phyloP scores from a whole-genome alignment of 352 stramenopile species.

The Pythium biforme region DNA sequence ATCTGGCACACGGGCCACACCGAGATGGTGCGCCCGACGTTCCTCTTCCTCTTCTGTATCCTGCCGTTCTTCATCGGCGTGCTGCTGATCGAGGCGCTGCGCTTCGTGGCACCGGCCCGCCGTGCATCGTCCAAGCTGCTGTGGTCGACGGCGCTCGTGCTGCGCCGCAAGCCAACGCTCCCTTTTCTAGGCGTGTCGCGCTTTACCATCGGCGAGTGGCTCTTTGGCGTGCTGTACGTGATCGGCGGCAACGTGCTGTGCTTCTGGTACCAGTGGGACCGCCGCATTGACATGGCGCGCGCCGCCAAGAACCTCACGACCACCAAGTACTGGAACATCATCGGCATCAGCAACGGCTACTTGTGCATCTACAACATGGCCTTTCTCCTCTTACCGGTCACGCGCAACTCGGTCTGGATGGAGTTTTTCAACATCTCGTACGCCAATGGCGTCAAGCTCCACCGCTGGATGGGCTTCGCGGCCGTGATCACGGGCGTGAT shows the following conservation, averaged over 20 bases:
- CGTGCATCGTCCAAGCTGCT: constrained; percentile 35
- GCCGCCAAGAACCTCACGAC: constrained; percentile 35
- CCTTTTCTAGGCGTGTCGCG: constrained; percentile 41
- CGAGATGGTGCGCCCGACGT: constrained; percentile 67
- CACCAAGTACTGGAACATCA: constrained; percentile 47
- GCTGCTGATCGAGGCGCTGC: constrained; percentile 50
- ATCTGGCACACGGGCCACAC: constrained; percentile 56
- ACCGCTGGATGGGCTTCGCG: constrained; percentile 34
- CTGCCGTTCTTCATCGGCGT: constrained; percentile 55
- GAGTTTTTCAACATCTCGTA: constrained; percentile 44
- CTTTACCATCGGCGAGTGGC: constrained; percentile 53
- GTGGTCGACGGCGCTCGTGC: constrained; percentile 40
- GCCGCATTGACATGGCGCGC: constrained; percentile 22
- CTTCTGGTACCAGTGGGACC: constrained; percentile 61
- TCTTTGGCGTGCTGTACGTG: constrained; percentile 36
- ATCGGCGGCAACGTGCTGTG: constrained; percentile 58
- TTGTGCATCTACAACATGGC: constrained; percentile 73
- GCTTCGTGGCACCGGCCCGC: constrained; percentile 40
- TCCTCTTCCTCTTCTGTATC: constrained; percentile 67
- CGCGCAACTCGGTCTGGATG: constrained; percentile 39
- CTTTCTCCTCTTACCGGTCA: constrained; percentile 42
- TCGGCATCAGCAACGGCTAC: constrained; percentile 50
- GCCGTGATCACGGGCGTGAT: constrained; percentile 28
- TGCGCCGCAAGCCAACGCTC: constrained; percentile 52
- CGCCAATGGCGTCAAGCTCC: constrained; percentile 40